A percentile compares a stretch with the other conserved stretches of the same genome.
These are phyloP conservation scores for Eleusine indica DNA, from an alignment of 176 grass and related monocot genomes.

Conservation along the genomic window DNA sequence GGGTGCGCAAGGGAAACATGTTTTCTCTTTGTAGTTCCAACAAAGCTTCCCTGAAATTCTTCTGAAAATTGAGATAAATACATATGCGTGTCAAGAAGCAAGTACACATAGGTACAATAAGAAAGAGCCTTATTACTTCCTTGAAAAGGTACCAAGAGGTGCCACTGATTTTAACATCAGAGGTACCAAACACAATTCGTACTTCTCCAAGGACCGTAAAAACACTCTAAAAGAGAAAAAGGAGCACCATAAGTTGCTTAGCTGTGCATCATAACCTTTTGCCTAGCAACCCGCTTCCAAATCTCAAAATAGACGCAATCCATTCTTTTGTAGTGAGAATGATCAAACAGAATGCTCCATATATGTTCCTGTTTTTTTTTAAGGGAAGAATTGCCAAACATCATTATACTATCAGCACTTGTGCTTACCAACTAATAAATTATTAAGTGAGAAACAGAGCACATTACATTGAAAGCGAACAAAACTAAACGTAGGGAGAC, in stretches of 20 bases:
- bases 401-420: background rate
- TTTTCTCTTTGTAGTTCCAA: background rate
- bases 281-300: constrained; percentile 34
- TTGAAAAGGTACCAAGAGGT: too few relatives aligned
- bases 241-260: background rate
- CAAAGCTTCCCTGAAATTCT: background rate
- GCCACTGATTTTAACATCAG: too few relatives aligned
- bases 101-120: too few relatives aligned
- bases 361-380: constrained; percentile 2
- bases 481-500: background rate
- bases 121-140: too few relatives aligned
- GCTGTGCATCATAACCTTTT: background rate
- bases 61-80: background rate
- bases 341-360: background rate
- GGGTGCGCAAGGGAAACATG: background rate
- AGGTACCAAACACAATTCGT: too few relatives aligned
- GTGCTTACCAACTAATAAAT: background rate
- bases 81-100: too few relatives aligned
- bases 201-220: background rate
- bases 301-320: background rate
- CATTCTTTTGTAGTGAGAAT: background rate
- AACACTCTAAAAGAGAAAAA: background rate
- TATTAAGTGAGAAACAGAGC: too few relatives aligned
- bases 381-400: background rate
- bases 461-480: background rate